These are phyloP conservation scores for Coemansia sp. DNA, from an alignment of 192 early-diverging fungal species.

Conservation along the genomic window DNA sequence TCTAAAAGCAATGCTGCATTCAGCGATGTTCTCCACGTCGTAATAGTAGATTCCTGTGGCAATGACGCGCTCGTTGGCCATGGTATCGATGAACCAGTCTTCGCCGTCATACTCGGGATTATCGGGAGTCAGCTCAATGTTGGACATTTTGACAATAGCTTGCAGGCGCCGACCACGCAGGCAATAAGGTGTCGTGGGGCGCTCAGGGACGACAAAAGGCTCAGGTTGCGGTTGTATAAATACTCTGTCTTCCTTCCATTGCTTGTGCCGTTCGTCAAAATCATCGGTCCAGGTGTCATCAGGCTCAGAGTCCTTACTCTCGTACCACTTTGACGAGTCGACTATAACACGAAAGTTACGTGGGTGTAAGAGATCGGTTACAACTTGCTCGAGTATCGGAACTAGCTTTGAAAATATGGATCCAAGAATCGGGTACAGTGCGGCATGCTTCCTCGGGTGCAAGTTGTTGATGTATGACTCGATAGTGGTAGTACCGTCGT, in stretches of 20 bases:
- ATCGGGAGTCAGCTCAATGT: constrained; percentile 68
- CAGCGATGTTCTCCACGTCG: constrained; percentile 68
- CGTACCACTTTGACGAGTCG: constrained; percentile 25
- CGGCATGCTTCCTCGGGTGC: constrained; percentile 57
- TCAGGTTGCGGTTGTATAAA: constrained; percentile 43
- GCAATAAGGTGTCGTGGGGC: constrained; percentile 20
- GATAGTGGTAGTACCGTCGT: constrained; percentile 52
- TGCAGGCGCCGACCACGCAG: constrained; percentile 52
- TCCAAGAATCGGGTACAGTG: constrained; percentile 59
- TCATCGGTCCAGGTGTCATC: constrained; percentile 9
- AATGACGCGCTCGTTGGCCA: constrained; percentile 69
- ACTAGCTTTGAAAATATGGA: constrained; percentile 59
- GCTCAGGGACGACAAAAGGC: constrained; percentile 34
- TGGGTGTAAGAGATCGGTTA: constrained; percentile 36
- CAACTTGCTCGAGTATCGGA: constrained; percentile 66
- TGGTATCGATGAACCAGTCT: constrained; percentile 73
- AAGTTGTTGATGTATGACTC: constrained; percentile 79
- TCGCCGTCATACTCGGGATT: constrained; percentile 57
- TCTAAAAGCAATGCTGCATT: constrained; percentile 62
- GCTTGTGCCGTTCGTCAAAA: constrained; percentile 29
- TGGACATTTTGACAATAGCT: constrained; percentile 74
- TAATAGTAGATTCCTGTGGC: constrained; percentile 79
- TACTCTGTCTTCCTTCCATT: constrained; percentile 12
- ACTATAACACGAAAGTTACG: constrained; percentile 5
- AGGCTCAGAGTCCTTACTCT: constrained; percentile 7